Conservation (phyloP, 352 stramenopile genomes). For the Phytopythium helicoides region DNA sequence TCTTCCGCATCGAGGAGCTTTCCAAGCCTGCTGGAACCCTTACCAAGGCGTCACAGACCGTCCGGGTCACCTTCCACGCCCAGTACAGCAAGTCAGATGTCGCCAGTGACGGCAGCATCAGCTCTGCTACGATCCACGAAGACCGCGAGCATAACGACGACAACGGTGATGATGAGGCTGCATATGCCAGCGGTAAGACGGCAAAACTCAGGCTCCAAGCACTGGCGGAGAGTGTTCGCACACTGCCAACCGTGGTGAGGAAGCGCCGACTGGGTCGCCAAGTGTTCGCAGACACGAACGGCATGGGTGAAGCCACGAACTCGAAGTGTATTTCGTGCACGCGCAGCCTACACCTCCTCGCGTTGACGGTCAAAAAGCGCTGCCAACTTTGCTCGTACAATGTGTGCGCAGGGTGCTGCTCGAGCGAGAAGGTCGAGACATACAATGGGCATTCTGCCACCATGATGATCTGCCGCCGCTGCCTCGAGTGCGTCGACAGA, state of each 20-base stretch:
- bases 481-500: conserved; percentile 38
- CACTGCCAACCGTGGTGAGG: conserved; percentile 29
- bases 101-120: conserved; percentile 14
- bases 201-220: conserved; percentile 14
- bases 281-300: conserved; percentile 18
- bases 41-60: background rate
- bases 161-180: background rate
- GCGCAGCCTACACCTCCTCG: conserved; percentile 30
- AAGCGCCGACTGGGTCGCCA: conserved; percentile 31
- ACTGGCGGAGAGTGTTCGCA: conserved; percentile 23
- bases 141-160: background rate
- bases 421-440: conserved; percentile 37
- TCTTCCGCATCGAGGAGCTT: conserved; percentile 28
- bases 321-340: conserved; percentile 44
- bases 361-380: conserved; percentile 19
- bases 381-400: conserved; percentile 49
- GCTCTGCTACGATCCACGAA: conserved; percentile 28
- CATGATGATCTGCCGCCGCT: conserved; percentile 38
- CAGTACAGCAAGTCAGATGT: conserved; percentile 11
- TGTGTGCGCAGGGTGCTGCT: conserved; percentile 41
- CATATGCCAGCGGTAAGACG: conserved; percentile 25
- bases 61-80: conserved; percentile 41
- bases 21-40: background rate
- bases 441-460: conserved; percentile 25
- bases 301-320: conserved; percentile 22